Conservation (phyloP, 768 basidiomycete species). For the Paxillus ammoniavirescens region DNA sequence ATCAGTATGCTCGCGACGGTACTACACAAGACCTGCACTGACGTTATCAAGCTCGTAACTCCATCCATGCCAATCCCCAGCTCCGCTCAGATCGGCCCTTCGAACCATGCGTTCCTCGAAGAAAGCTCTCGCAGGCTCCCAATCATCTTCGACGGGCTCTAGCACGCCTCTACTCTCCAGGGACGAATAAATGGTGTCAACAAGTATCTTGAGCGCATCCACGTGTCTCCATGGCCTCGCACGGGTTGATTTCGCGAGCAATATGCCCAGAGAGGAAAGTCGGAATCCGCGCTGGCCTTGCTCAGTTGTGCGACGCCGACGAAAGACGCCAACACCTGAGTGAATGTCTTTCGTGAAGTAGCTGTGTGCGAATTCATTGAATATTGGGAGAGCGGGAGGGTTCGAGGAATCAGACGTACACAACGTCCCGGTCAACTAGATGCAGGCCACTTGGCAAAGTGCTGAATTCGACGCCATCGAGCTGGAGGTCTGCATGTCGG, state of each 20-base stretch:
- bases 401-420: constrained; percentile 48
- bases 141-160: constrained; percentile 54
- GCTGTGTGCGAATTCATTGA: constrained; percentile 35
- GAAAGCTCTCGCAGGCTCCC: constrained; percentile 60
- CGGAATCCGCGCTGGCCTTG: constrained; percentile 77
- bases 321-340: constrained; percentile 74
- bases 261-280: constrained; percentile 73
- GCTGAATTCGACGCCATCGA: constrained; percentile 77
- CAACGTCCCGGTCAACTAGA: constrained; percentile 72
- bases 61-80: constrained; percentile 69
- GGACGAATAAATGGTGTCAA: constrained; percentile 50
- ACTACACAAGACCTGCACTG: constrained; percentile 12
- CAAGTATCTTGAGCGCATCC: constrained; percentile 57
- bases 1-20: background rate
- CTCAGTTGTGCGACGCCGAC: constrained; percentile 64
- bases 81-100: constrained; percentile 50
- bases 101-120: constrained; percentile 63
- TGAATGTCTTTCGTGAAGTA: constrained; percentile 72
- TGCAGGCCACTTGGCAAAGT: constrained; percentile 82
- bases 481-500: constrained; percentile 49
- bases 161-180: constrained; percentile 46
- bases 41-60: constrained; percentile 60
- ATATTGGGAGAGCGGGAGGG: background rate
- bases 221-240: constrained; percentile 80
- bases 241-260: constrained; percentile 61